Evolutionary conservation across 169 alveolate species (phyloP).

Genomic region (Eimeria maxima): DNA sequence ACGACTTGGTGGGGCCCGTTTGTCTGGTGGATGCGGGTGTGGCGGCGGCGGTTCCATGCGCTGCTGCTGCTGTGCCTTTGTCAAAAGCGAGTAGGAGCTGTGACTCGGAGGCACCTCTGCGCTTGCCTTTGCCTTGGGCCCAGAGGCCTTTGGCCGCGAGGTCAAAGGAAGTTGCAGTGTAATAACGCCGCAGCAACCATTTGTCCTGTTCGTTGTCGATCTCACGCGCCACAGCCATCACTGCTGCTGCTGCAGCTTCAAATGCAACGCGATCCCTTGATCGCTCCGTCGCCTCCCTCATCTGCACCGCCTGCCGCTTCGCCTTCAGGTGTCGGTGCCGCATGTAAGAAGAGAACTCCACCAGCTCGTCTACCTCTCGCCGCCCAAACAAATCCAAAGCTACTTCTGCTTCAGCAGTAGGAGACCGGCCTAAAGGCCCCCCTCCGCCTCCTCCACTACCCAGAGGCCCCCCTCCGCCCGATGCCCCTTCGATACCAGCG

Average conservation of each 20-base stretch:
- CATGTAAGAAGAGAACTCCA: slow-evolving; percentile 74
- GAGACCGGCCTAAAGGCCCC: background rate
- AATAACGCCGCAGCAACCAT: slow-evolving; percentile 17
- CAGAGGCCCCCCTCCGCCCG: background rate
- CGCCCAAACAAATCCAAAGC: slow-evolving; percentile 73
- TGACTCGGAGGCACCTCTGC: slow-evolving; percentile 67
- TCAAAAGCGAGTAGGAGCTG: slow-evolving; percentile 10
- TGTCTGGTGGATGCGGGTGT: background rate
- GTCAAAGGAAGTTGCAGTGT: slow-evolving; percentile 68
- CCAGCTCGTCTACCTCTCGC: slow-evolving; percentile 27
- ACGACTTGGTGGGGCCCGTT: slow-evolving; percentile 34
- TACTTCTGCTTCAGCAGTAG: slow-evolving; percentile 31
- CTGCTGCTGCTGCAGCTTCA: slow-evolving; percentile 75
- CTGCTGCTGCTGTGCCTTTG: background rate
- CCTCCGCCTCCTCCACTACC: background rate
- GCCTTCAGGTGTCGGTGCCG: slow-evolving; percentile 54
- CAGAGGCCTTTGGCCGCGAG: slow-evolving; percentile 33
- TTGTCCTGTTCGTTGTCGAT: slow-evolving; percentile 21
- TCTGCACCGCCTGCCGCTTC: slow-evolving; percentile 78
- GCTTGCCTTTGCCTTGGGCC: slow-evolving; percentile 21
- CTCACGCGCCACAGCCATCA: slow-evolving; percentile 49
- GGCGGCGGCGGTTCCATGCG: background rate
- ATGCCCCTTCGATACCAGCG: background rate
- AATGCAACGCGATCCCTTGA: slow-evolving; percentile 66
- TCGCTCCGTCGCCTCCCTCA: slow-evolving; percentile 79